These are phyloP conservation scores for Podospora didyma DNA, from an alignment of 495 filamentous ascomycete genomes.

Conservation along the genomic window DNA sequence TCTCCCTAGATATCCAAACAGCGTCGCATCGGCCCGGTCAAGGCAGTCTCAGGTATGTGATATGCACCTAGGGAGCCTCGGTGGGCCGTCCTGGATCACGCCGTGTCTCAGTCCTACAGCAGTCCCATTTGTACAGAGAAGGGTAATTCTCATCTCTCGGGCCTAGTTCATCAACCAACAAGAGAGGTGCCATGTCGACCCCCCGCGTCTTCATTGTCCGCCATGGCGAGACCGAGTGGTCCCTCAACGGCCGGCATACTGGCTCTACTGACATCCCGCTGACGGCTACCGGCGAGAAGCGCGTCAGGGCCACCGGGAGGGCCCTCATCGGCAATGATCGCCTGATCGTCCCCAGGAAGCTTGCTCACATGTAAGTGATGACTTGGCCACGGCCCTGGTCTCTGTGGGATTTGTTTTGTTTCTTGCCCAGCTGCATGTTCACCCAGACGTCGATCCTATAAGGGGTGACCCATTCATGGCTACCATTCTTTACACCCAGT, in stretches of 20 bases:
- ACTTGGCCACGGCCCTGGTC: background rate
- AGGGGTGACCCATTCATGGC: too few relatives aligned
- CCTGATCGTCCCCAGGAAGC: conserved; percentile 76
- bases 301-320: conserved; percentile 74
- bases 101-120: background rate
- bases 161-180: background rate
- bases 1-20: background rate
- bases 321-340: conserved; percentile 81
- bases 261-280: conserved; percentile 81
- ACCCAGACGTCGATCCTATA: too few relatives aligned
- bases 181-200: conserved; percentile 42
- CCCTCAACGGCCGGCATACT: conserved; percentile 87
- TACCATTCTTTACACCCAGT: too few relatives aligned
- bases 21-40: background rate
- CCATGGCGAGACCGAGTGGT: conserved; percentile 96
- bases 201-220: conserved; percentile 90
- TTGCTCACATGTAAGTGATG: conserved; percentile 63
- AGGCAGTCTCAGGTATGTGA: background rate
- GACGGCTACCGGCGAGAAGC: conserved; percentile 80
- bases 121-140: background rate
- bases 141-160: background rate
- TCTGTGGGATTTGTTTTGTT: conserved; percentile 1
- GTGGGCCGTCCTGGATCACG: background rate
- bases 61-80: background rate
- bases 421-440: background rate